phyloP scores from a whole-genome alignment of 106 monocot species.

The Acorus calamus region DNA sequence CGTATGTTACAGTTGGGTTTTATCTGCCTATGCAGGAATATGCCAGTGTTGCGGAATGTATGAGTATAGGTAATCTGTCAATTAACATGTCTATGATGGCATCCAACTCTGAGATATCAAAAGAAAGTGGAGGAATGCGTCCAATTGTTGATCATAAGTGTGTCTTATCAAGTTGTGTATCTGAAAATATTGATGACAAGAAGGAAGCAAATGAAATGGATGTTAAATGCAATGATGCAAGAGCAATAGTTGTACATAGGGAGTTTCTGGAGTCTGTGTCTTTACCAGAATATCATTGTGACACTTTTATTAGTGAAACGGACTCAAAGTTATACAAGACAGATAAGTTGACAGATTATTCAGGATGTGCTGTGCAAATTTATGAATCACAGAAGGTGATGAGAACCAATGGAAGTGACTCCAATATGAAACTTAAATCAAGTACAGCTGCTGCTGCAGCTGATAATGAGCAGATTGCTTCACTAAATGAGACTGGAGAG shows the following conservation, averaged over 20 bases:
- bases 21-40: conserved; percentile 7
- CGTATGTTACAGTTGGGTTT: neutral
- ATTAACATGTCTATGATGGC: neutral
- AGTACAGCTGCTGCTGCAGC: neutral
- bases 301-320: conserved; percentile 1
- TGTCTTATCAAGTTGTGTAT: neutral
- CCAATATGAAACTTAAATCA: neutral
- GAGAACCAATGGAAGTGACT: conserved; percentile 1
- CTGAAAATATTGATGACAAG: neutral
- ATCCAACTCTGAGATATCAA: no score
- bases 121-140: neutral
- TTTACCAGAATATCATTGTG: neutral
- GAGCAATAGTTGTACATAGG: conserved; percentile 4
- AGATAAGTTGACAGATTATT: no score
- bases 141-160: neutral
- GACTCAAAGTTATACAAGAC: neutral
- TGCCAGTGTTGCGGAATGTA: neutral
- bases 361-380: no score
- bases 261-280: conserved; percentile 1
- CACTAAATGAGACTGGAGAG: neutral
- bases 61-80: neutral
- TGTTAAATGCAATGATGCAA: neutral
- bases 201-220: neutral
- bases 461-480: conserved; percentile 1
- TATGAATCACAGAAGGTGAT: no score